Evolutionary conservation across 2,329 filamentous ascomycete species (phyloP).

Genomic region (Colletotrichum tabaci): DNA sequence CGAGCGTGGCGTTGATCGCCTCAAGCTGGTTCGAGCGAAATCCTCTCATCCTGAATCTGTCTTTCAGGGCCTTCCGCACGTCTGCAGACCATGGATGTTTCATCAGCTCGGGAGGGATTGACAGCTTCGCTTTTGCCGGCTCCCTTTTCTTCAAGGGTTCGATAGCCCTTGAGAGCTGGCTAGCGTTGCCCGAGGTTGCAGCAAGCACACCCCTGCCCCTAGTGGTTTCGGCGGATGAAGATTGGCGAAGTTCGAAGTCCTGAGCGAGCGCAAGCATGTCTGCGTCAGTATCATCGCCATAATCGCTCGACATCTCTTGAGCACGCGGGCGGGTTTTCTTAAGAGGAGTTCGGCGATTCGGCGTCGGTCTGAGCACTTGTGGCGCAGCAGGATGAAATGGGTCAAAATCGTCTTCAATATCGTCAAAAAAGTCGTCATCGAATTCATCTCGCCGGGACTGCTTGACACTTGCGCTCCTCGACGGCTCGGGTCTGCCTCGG

Average conservation of each 20-base stretch:
- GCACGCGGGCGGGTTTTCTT: slow-evolving; percentile 42
- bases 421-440: slow-evolving; percentile 50
- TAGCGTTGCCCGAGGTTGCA: slow-evolving; percentile 65
- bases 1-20: slow-evolving; percentile 93
- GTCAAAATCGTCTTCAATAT: slow-evolving; percentile 42
- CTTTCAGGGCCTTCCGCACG: slow-evolving; percentile 83
- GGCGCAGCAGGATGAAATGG: slow-evolving; percentile 19
- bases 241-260: slow-evolving; percentile 62
- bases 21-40: slow-evolving; percentile 95
- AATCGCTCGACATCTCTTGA: slow-evolving; percentile 59
- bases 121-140: slow-evolving; percentile 49
- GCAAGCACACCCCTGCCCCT: slow-evolving; percentile 57
- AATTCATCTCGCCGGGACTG: slow-evolving; percentile 49
- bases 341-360: slow-evolving; percentile 26
- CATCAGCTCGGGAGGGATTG: slow-evolving; percentile 69
- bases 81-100: slow-evolving; percentile 87
- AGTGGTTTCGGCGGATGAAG: slow-evolving; percentile 47
- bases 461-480: slow-evolving; percentile 7
- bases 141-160: slow-evolving; percentile 51
- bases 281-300: slow-evolving; percentile 65
- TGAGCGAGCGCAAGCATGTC: slow-evolving; percentile 68
- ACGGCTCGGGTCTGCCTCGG: slow-evolving; percentile 31
- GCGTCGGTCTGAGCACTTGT: slow-evolving; percentile 8
- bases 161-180: slow-evolving; percentile 51
- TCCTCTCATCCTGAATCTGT: slow-evolving; percentile 86